phyloP scores from a whole-genome alignment of 768 basidiomycete genomes.

The Flagelloscypha sp. region DNA sequence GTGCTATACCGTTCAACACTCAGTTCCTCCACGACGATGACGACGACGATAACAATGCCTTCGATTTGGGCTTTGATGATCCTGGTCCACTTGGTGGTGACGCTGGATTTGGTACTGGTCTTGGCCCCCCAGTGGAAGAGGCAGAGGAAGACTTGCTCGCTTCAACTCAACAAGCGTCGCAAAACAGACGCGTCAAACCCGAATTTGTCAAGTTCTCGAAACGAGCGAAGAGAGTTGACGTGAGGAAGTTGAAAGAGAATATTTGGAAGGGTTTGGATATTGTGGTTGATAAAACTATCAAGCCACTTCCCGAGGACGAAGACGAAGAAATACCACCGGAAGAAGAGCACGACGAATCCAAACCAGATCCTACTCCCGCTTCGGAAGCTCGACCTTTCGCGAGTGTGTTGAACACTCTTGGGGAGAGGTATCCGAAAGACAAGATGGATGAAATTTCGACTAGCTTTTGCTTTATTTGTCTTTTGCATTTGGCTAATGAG shows the following conservation, averaged over 20 bases:
- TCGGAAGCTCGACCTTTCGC: slow-evolving; percentile 62
- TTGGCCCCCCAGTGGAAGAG: slow-evolving; percentile 39
- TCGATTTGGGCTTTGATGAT: slow-evolving; percentile 66
- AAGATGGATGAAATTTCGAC: slow-evolving; percentile 99
- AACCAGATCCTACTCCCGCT: slow-evolving; percentile 48
- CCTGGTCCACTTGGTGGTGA: slow-evolving; percentile 22
- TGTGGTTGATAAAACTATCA: slow-evolving; percentile 31
- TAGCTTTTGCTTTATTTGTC: slow-evolving; percentile 98
- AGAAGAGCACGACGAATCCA: slow-evolving; percentile 36
- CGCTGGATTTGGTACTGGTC: slow-evolving; percentile 34
- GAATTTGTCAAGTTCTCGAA: slow-evolving; percentile 92
- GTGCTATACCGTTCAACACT: slow-evolving; percentile 77
- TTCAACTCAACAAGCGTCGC: slow-evolving; percentile 57
- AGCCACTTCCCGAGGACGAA: slow-evolving; percentile 30
- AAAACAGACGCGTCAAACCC: slow-evolving; percentile 72
- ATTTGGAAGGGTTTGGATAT: slow-evolving; percentile 94
- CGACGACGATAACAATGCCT: slow-evolving; percentile 70
- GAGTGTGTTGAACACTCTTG: slow-evolving; percentile 75
- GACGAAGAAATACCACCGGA: slow-evolving; percentile 40
- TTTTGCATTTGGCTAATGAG: slow-evolving; percentile 94
- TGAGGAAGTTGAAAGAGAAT: slow-evolving; percentile 93
- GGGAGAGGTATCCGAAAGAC: slow-evolving; percentile 77
- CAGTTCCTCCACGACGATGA: slow-evolving; percentile 95
- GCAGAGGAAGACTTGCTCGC: slow-evolving; percentile 87
- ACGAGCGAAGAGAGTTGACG: slow-evolving; percentile 93